Conservation (phyloP, 2,329 filamentous ascomycete species). For the Daldinia eschscholtzii region DNA sequence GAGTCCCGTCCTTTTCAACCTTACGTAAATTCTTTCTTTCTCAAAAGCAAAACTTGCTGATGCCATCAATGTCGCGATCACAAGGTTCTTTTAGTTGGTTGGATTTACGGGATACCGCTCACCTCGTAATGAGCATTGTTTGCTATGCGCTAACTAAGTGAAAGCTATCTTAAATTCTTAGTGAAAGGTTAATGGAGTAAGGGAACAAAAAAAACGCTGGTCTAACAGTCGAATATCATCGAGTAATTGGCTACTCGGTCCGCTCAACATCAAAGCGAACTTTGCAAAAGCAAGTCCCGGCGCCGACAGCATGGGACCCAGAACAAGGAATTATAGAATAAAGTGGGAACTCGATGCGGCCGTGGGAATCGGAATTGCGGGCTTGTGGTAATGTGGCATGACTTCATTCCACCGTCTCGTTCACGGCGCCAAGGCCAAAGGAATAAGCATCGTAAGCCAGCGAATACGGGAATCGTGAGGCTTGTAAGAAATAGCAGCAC, state of each 20-base stretch:
- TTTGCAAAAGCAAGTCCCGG: background rate
- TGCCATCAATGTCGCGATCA: background rate
- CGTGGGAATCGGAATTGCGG: slow-evolving; percentile 13
- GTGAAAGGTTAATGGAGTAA: background rate
- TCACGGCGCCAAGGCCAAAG: slow-evolving; percentile 9
- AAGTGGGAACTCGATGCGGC: background rate
- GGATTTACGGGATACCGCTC: background rate
- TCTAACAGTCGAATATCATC: background rate
- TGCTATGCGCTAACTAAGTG: background rate
- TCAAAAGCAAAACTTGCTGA: background rate
- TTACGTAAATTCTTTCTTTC: slow-evolving; percentile 1
- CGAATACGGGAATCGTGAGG: slow-evolving; percentile 29
- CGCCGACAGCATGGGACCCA: background rate
- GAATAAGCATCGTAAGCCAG: slow-evolving; percentile 22
- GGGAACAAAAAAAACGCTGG: background rate
- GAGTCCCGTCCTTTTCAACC: background rate
- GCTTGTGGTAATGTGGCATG: slow-evolving; percentile 34
- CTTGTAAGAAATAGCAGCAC: slow-evolving; percentile 12
- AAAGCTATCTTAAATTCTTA: background rate
- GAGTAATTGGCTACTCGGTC: background rate
- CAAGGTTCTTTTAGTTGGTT: background rate
- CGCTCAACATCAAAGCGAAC: background rate
- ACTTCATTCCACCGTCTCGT: slow-evolving; percentile 38
- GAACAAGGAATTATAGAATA: slow-evolving; percentile 20
- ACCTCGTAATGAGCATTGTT: background rate